A percentile compares a stretch with the other conserved stretches of the same genome.
Evolutionary conservation across 371 early-diverging fungal genomes (phyloP).

Genomic region (Rhizopus arrhizus): DNA sequence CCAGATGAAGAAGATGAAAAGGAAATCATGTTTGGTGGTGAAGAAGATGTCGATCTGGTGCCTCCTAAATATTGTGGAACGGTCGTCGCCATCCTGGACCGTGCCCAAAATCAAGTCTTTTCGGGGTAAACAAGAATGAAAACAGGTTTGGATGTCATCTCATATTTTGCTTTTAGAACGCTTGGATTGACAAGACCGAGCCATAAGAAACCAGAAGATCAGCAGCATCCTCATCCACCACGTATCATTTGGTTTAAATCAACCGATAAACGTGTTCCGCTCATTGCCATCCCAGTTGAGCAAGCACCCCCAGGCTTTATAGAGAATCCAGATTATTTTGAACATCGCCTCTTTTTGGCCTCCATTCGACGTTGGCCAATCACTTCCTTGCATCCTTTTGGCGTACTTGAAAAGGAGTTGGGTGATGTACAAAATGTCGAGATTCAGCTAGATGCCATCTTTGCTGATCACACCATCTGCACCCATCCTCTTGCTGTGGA

Average conservation of each 20-base stretch:
- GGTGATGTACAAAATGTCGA: constrained; percentile 69
- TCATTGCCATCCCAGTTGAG: constrained; percentile 73
- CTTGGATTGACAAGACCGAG: constrained; percentile 59
- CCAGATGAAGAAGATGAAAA: constrained; percentile 60
- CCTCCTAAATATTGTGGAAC: constrained; percentile 65
- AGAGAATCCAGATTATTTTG: constrained; percentile 59
- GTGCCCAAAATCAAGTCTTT: constrained; percentile 62
- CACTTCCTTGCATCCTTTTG: constrained; percentile 73
- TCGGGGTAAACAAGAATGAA: constrained; percentile 42
- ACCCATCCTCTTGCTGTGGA: constrained; percentile 46
- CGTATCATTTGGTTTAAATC: constrained; percentile 86
- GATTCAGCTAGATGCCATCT: constrained; percentile 70
- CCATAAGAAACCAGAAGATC: constrained; percentile 47
- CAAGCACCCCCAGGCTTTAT: constrained; percentile 71
- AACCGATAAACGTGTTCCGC: constrained; percentile 77
- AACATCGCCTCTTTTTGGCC: constrained; percentile 60
- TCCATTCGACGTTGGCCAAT: constrained; percentile 76
- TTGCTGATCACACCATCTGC: constrained; percentile 65
- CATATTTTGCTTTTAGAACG: constrained; percentile 34
- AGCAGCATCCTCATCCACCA: constrained; percentile 24
- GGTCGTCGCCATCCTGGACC: constrained; percentile 67
- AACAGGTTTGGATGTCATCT: background rate
- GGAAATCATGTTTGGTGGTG: constrained; percentile 55
- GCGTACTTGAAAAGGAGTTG: constrained; percentile 60
- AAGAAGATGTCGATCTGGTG: constrained; percentile 53